Evolutionary conservation across 805 yeast genomes (phyloP).

Genomic region (Candida sphagnicola): DNA sequence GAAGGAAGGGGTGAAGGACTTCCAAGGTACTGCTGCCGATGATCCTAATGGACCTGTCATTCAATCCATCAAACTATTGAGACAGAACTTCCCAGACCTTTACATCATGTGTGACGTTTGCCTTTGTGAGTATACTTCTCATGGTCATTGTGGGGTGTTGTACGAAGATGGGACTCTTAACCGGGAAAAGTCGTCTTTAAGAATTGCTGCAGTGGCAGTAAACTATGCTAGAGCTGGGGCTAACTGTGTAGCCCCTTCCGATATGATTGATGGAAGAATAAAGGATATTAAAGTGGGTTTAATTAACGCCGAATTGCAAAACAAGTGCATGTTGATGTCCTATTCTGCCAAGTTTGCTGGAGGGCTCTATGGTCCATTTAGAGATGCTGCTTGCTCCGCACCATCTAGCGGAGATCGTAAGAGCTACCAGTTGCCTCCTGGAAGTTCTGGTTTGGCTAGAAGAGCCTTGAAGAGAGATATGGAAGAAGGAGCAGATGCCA

Average conservation of each 20-base stretch:
- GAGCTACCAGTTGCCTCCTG: constrained; percentile 89
- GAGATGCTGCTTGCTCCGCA: constrained; percentile 93
- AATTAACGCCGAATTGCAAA: constrained; percentile 77
- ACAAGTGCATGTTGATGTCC: constrained; percentile 84
- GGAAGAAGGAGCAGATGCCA: constrained; percentile 91
- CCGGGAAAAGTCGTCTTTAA: constrained; percentile 66
- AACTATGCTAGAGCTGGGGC: constrained; percentile 97
- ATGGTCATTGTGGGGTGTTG: constrained; percentile 96
- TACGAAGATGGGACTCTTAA: constrained; percentile 83
- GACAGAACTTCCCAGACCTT: constrained; percentile 68
- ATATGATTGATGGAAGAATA: constrained; percentile 96
- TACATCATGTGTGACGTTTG: constrained; percentile 94
- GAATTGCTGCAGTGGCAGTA: constrained; percentile 92
- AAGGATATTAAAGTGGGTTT: constrained; percentile 83
- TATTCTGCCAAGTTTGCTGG: constrained; percentile 95
- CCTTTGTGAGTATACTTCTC: constrained; percentile 92
- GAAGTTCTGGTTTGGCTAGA: constrained; percentile 90
- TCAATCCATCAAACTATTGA: constrained; percentile 63
- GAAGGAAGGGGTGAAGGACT: constrained; percentile 72
- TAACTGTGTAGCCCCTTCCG: constrained; percentile 92
- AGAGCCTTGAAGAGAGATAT: constrained; percentile 85
- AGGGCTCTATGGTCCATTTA: constrained; percentile 89
- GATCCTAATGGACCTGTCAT: constrained; percentile 97
- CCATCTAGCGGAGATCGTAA: constrained; percentile 91
- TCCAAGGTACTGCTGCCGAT: constrained; percentile 84